Evolutionary conservation across 257 asterid species (phyloP).

Genomic region (Echites panduratus): DNA sequence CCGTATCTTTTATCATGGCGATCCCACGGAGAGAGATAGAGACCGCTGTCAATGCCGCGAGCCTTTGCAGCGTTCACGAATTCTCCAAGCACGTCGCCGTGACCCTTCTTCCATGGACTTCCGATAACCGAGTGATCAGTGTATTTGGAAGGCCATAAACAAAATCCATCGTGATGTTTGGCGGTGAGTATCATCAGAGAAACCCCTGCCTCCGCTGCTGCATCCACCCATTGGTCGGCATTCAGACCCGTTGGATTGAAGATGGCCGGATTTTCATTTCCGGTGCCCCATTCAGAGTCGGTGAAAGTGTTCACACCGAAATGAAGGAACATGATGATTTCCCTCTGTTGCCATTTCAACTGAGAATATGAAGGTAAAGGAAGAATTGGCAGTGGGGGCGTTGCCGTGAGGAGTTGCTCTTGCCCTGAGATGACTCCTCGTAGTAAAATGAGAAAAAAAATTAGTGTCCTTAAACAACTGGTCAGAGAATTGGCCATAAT

Average conservation of each 20-base stretch:
- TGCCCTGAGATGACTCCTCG: slow-evolving; percentile 14
- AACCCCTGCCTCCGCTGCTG: slow-evolving; percentile 57
- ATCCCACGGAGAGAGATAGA: slow-evolving; percentile 97
- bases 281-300: slow-evolving; percentile 88
- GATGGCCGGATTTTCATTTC: slow-evolving; percentile 54
- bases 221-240: slow-evolving; percentile 73
- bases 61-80: slow-evolving; percentile 54
- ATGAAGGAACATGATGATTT: slow-evolving; percentile 79
- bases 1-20: slow-evolving; percentile 84
- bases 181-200: slow-evolving; percentile 77
- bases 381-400: slow-evolving; percentile 87
- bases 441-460: background rate
- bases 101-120: slow-evolving; percentile 74
- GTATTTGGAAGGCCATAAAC: slow-evolving; percentile 90
- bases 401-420: slow-evolving; percentile 2
- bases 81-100: slow-evolving; percentile 68
- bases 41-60: slow-evolving; percentile 61
- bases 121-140: slow-evolving; percentile 73
- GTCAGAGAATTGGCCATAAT: slow-evolving; percentile 16
- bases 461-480: background rate
- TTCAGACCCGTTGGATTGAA: slow-evolving; percentile 62
- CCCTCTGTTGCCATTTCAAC: slow-evolving; percentile 89
- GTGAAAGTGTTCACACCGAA: slow-evolving; percentile 92
- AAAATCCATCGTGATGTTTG: slow-evolving; percentile 93
- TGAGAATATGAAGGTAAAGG: slow-evolving; percentile 79